These are phyloP conservation scores for Penicillium crystallinum DNA, from an alignment of 495 filamentous ascomycete genomes.

Conservation along the genomic window DNA sequence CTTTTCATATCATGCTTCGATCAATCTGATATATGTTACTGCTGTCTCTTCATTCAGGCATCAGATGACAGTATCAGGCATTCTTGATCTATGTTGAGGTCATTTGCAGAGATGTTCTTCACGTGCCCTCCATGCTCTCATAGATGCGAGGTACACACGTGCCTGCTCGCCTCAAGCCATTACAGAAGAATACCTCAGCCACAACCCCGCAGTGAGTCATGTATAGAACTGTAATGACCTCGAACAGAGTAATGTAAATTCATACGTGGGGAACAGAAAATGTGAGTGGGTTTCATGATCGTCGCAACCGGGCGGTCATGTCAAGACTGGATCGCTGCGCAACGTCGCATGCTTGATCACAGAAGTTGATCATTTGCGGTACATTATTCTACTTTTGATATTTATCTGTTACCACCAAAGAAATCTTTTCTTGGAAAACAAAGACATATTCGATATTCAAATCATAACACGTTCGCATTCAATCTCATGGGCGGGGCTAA, in stretches of 20 bases:
- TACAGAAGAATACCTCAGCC: not conserved
- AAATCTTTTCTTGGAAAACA: too few species aligned
- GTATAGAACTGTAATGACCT: not conserved
- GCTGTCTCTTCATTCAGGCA: too few species aligned
- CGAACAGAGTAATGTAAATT: not conserved
- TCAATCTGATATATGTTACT: not conserved
- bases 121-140: too few species aligned
- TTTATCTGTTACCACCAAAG: too few species aligned
- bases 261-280: not conserved
- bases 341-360: not conserved
- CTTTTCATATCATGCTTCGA: not conserved
- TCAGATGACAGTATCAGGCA: not conserved
- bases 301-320: not conserved
- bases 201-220: constrained; percentile 3
- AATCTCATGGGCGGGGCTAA: not conserved
- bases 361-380: not conserved
- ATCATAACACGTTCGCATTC: not conserved
- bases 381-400: not conserved
- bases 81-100: too few species aligned
- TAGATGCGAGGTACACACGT: too few species aligned
- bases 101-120: not conserved
- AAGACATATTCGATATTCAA: not conserved
- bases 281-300: constrained; percentile 2
- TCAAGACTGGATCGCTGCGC: not conserved
- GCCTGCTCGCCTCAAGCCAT: not conserved